These are phyloP conservation scores for Chlamydomonas incerta DNA, from an alignment of 139 green algal genomes.

Conservation along the genomic window DNA sequence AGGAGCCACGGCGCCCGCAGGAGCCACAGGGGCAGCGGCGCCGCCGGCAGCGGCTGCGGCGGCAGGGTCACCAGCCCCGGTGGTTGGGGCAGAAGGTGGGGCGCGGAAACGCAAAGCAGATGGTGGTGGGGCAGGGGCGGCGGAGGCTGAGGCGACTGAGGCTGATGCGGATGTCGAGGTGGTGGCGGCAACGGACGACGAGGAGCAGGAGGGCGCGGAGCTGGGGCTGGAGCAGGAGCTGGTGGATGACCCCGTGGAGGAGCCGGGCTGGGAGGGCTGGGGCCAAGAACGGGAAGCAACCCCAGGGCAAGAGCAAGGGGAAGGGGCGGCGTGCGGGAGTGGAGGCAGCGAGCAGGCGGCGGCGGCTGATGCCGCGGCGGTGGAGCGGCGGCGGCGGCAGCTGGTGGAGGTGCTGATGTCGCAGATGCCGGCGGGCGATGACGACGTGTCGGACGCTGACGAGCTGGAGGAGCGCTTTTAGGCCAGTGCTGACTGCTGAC, in stretches of 20 bases:
- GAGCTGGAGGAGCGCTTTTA: neutral
- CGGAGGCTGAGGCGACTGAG: neutral
- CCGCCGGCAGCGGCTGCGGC: neutral
- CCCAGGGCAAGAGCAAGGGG: no score
- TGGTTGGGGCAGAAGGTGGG: neutral
- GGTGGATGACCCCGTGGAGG: no score
- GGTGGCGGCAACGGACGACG: no score
- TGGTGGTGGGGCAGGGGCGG: no score
- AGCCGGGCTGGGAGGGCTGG: neutral
- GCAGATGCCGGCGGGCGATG: conserved; percentile 30
- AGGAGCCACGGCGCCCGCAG: neutral
- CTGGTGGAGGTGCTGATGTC: conserved; percentile 31
- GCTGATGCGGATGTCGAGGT: neutral
- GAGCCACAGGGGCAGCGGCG: neutral
- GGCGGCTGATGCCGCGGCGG: neutral
- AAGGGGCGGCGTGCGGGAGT: neutral
- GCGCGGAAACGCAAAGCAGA: no score
- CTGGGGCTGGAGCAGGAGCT: neutral
- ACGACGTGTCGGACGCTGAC: conserved; percentile 26
- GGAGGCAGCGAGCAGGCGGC: neutral
- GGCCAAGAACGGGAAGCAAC: no score
- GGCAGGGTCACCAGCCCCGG: no score
- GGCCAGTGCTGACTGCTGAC: no score
- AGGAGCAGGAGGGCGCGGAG: no score
- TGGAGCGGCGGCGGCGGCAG: neutral